A percentile compares a stretch with the other conserved stretches of the same genome.
phyloP scores from a whole-genome alignment of 1,284 basidiomycete genomes.

The Papiliotrema nemorosa region DNA sequence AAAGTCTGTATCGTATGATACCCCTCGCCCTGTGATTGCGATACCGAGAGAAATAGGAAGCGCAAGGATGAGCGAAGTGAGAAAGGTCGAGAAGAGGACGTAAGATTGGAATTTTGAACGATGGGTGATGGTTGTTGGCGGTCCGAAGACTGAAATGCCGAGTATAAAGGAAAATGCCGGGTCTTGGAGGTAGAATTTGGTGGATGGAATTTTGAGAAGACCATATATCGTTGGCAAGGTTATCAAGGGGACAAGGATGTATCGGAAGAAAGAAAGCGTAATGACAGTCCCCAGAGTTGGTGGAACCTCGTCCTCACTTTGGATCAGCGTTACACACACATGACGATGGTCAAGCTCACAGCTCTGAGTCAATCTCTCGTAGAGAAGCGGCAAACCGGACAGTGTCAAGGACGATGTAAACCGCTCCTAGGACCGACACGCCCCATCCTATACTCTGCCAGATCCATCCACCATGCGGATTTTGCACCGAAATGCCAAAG shows the following conservation, averaged over 20 bases:
- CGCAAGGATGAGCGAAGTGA: conserved; percentile 29
- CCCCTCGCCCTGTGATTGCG: conserved; percentile 33
- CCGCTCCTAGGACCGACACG: conserved; percentile 25
- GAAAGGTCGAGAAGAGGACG: conserved; percentile 28
- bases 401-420: conserved; percentile 35
- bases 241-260: conserved; percentile 32
- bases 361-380: conserved; percentile 23
- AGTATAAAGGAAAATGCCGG: conserved; percentile 41
- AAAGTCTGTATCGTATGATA: conserved; percentile 57
- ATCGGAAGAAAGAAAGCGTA: conserved; percentile 35
- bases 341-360: conserved; percentile 10
- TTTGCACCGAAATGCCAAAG: conserved; percentile 16
- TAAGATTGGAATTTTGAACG: conserved; percentile 35
- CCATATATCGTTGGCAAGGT: conserved; percentile 32
- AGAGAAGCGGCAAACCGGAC: conserved; percentile 32
- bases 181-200: conserved; percentile 35
- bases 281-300: conserved; percentile 42
- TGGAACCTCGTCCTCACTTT: conserved; percentile 27
- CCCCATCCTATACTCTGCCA: conserved; percentile 32
- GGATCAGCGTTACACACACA: conserved; percentile 4
- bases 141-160: conserved; percentile 29
- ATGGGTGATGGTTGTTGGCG: conserved; percentile 19
- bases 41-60: conserved; percentile 35
- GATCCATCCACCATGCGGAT: conserved; percentile 13
- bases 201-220: conserved; percentile 32